These are phyloP conservation scores for Taphrina deformans DNA, from an alignment of 1,139 yeast genomes.

Conservation along the genomic window DNA sequence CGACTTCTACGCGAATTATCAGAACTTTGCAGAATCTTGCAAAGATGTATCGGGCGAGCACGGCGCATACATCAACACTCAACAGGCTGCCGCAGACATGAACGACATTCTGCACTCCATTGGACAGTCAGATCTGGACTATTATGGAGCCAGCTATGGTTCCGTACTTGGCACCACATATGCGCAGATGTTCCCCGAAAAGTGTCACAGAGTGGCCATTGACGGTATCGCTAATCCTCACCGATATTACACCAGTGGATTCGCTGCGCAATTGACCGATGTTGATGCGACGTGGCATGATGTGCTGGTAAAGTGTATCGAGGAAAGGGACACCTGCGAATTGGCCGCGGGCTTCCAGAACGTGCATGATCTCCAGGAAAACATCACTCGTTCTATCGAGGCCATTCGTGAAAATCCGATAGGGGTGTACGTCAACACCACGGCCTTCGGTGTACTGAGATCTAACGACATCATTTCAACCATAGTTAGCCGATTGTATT, in stretches of 20 bases:
- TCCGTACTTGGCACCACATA: slow-evolving; percentile 4
- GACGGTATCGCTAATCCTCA: background rate
- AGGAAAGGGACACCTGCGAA: background rate
- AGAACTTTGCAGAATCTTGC: background rate
- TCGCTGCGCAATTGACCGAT: background rate
- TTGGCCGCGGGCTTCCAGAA: background rate
- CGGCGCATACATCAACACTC: background rate
- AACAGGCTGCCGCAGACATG: slow-evolving; percentile 11
- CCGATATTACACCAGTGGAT: background rate
- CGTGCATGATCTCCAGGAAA: background rate
- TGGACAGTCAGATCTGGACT: slow-evolving; percentile 3
- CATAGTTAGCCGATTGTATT: background rate
- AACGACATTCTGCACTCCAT: slow-evolving; percentile 5
- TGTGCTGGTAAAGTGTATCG: background rate
- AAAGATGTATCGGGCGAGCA: background rate
- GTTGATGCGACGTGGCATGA: background rate
- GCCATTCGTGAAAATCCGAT: background rate
- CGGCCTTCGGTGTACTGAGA: background rate
- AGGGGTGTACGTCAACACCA: background rate
- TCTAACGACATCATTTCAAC: background rate
- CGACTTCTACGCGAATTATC: background rate
- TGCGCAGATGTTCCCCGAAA: slow-evolving; percentile 1
- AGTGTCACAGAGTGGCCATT: background rate
- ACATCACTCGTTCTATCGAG: background rate
- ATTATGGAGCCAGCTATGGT: slow-evolving; percentile 11